Conservation (phyloP, 2,329 filamentous ascomycete species). For the Talaromyces sp. region DNA sequence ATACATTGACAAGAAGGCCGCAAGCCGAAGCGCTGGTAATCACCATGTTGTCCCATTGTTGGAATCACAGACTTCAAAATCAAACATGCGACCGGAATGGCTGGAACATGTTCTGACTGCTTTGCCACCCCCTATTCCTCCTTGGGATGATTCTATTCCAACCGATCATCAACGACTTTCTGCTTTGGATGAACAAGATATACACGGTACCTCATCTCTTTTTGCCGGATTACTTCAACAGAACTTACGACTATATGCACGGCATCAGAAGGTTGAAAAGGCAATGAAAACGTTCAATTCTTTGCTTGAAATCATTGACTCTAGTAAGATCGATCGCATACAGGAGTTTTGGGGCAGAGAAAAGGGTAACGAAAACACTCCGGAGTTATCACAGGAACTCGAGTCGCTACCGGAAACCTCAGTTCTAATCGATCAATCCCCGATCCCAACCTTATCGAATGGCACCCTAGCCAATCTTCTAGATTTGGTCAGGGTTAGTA, state of each 20-base stretch:
- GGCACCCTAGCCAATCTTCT: conserved; percentile 48
- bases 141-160: conserved; percentile 26
- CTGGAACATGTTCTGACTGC: conserved; percentile 38
- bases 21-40: neutral
- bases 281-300: conserved; percentile 28
- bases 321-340: conserved; percentile 32
- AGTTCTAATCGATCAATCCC: conserved; percentile 23
- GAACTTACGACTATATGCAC: conserved; percentile 25
- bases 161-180: conserved; percentile 20
- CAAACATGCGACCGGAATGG: conserved; percentile 42
- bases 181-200: conserved; percentile 21
- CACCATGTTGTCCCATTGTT: conserved; percentile 45
- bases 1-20: conserved; percentile 15
- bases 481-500: conserved; percentile 45
- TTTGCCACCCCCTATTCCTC: conserved; percentile 27
- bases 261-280: conserved; percentile 22
- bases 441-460: conserved; percentile 40
- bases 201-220: conserved; percentile 33
- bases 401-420: conserved; percentile 12
- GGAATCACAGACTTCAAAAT: conserved; percentile 45
- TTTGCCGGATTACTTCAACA: conserved; percentile 31
- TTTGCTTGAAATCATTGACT: conserved; percentile 32
- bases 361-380: neutral
- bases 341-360: conserved; percentile 24
- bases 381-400: conserved; percentile 1